Conservation (phyloP, 768 basidiomycete species). For the Psilocybe tampanensis region DNA sequence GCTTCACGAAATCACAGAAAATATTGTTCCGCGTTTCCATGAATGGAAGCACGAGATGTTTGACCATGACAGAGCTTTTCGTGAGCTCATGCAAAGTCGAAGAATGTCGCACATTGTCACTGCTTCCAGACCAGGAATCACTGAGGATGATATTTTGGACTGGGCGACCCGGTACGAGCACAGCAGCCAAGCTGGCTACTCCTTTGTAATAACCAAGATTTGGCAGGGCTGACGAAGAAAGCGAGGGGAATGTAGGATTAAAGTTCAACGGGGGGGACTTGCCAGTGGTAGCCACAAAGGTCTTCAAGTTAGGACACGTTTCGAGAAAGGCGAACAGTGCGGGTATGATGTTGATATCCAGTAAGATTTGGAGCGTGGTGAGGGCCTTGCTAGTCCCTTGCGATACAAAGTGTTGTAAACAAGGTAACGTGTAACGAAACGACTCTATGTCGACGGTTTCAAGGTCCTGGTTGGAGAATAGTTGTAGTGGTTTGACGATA, state of each 20-base stretch:
- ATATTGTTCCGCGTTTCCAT: no score
- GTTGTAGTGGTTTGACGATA: no score
- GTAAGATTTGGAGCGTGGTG: neutral
- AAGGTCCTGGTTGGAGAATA: no score
- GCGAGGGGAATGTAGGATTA: neutral
- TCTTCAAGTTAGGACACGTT: neutral
- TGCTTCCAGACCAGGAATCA: neutral
- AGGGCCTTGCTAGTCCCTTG: neutral
- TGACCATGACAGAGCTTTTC: neutral
- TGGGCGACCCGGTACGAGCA: neutral
- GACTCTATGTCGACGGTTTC: no score
- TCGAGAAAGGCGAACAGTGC: neutral
- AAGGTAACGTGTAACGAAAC: neutral
- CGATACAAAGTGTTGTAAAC: neutral
- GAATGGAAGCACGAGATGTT: no score
- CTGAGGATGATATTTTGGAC: neutral
- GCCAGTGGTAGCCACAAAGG: neutral
- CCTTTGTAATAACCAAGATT: neutral
- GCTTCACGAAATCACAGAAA: no score
- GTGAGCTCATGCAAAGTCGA: neutral
- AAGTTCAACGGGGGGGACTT: neutral
- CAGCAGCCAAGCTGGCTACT: neutral
- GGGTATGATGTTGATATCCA: neutral
- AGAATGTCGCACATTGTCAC: neutral
- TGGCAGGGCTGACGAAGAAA: conserved; percentile 1